Evolutionary conservation across 331 rosid genomes (phyloP).

Genomic region (Rhamnella rubrinervis): DNA sequence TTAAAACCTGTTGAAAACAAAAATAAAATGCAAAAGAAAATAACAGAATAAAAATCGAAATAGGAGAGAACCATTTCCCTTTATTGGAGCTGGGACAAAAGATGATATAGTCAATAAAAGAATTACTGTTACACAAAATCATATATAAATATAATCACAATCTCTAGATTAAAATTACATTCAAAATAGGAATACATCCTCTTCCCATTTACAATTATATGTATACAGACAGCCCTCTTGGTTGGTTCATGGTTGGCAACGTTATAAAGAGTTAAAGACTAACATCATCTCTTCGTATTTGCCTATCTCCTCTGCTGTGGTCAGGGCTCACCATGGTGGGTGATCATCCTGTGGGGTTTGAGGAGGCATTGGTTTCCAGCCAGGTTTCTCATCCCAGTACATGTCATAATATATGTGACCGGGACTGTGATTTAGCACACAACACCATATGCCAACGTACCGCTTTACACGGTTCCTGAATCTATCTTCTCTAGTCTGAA

Average conservation of each 20-base stretch:
- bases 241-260: neutral
- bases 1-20: neutral
- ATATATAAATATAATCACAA: neutral
- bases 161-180: conserved; percentile 17
- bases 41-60: neutral
- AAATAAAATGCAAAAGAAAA: neutral
- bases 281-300: conserved; percentile 35
- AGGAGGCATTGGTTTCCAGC: conserved; percentile 88
- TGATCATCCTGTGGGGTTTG: conserved; percentile 79
- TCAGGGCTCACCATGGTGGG: conserved; percentile 58
- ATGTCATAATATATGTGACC: conserved; percentile 95
- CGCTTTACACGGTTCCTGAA: conserved; percentile 77
- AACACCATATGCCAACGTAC: conserved; percentile 94
- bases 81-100: neutral
- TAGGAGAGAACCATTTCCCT: neutral
- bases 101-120: neutral
- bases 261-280: conserved; percentile 11
- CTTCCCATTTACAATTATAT: conserved; percentile 1
- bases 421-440: conserved; percentile 65
- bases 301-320: neutral
- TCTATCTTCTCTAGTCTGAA: conserved; percentile 65
- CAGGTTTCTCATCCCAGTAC: conserved; percentile 98
- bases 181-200: conserved; percentile 13
- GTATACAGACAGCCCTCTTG: neutral
- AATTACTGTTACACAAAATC: neutral